Conservation (phyloP, 495 filamentous ascomycete species). For the Lophiostoma macrostomum region DNA sequence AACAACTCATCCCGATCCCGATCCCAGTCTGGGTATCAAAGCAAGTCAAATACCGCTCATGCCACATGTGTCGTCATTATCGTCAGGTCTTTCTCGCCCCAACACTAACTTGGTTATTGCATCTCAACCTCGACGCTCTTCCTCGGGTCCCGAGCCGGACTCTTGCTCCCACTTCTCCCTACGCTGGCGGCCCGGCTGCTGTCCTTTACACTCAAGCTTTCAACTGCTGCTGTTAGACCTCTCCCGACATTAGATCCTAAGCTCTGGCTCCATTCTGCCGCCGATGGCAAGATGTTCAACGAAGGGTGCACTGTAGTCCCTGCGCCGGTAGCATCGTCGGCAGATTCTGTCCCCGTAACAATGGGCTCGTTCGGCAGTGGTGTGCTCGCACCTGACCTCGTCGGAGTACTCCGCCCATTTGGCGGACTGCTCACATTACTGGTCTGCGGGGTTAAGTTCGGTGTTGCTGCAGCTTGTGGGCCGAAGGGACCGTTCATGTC, state of each 20-base stretch:
- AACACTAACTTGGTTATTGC: too few species aligned
- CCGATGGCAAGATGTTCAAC: background rate
- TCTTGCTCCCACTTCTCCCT: constrained; percentile 14
- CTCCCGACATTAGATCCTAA: constrained; percentile 17
- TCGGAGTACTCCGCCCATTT: constrained; percentile 11
- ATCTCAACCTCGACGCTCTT: constrained; percentile 35
- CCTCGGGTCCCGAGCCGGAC: constrained; percentile 2
- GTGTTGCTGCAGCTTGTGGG: background rate
- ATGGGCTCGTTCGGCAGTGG: constrained; percentile 6
- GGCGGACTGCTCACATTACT: constrained; percentile 9
- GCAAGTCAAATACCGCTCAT: too few species aligned
- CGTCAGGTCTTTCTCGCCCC: too few species aligned
- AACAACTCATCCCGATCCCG: too few species aligned
- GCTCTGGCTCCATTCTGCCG: constrained; percentile 9
- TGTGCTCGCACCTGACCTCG: constrained; percentile 9
- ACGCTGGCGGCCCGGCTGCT: background rate
- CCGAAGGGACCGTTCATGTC: constrained; percentile 80
- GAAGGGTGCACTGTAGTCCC: constrained; percentile 15
- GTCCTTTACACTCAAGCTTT: constrained; percentile 12
- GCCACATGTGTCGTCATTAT: too few species aligned
- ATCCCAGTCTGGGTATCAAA: too few species aligned
- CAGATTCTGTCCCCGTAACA: constrained; percentile 28
- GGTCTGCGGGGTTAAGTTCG: constrained; percentile 1
- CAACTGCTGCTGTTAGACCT: constrained; percentile 18
- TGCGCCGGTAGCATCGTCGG: constrained; percentile 20